Evolutionary conservation across 2,329 filamentous ascomycete species (phyloP).

Genomic region (Colletotrichum sojae): DNA sequence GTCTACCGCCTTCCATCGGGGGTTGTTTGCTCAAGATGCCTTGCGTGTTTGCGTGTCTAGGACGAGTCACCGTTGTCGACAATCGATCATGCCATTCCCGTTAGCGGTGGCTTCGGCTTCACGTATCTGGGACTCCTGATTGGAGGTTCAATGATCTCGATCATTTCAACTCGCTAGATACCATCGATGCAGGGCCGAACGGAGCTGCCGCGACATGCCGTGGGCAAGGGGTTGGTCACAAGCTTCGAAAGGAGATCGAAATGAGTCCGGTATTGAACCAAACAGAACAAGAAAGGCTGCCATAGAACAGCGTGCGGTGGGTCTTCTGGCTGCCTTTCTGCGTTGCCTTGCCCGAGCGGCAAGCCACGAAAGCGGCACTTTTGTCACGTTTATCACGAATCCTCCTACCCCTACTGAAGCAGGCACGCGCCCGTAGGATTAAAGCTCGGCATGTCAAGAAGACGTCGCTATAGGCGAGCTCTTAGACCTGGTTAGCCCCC

Average conservation of each 20-base stretch:
- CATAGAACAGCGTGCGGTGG: not conserved
- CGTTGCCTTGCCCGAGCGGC: constrained; percentile 6
- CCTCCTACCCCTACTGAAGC: not conserved
- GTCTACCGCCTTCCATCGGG: not conserved
- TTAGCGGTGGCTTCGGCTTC: not conserved
- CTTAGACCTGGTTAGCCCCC: not conserved
- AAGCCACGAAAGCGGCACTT: constrained; percentile 11
- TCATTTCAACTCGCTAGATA: not conserved
- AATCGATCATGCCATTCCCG: constrained; percentile 1
- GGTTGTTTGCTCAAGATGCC: not conserved
- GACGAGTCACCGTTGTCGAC: not conserved
- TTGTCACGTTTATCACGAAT: not conserved
- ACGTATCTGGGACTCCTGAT: not conserved
- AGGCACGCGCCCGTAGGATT: not conserved
- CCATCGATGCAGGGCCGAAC: not conserved
- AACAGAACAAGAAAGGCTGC: not conserved
- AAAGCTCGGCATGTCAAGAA: constrained; percentile 1
- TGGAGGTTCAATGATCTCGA: not conserved
- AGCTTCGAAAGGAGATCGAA: not conserved
- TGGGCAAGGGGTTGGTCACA: not conserved
- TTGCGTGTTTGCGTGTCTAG: not conserved
- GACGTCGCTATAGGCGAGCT: not conserved
- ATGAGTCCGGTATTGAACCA: not conserved
- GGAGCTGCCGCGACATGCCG: not conserved
- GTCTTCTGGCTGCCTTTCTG: constrained; percentile 17